These are phyloP conservation scores for Primulina huaijiensis DNA, from an alignment of 257 asterid species.

Conservation along the genomic window DNA sequence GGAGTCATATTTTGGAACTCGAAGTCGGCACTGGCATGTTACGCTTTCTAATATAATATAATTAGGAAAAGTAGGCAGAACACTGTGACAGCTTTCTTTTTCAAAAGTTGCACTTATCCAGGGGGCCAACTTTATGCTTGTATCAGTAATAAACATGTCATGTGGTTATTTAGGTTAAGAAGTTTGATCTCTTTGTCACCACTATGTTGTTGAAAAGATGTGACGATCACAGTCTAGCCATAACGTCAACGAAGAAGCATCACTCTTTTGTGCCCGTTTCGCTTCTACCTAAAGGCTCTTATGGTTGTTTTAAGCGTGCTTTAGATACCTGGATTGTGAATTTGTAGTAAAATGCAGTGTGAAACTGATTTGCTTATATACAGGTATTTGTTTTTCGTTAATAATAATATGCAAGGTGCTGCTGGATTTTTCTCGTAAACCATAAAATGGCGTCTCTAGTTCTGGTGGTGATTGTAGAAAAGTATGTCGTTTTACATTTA, in stretches of 20 bases:
- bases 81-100: background rate
- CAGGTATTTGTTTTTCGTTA: background rate
- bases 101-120: background rate
- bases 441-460: too few relatives aligned
- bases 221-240: background rate
- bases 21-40: background rate
- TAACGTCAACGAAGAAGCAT: background rate
- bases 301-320: background rate
- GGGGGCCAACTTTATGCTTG: conserved; percentile 1
- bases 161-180: background rate
- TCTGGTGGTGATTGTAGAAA: too few relatives aligned
- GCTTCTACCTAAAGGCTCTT: background rate
- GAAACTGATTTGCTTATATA: background rate
- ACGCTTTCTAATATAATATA: background rate
- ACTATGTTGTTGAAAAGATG: background rate
- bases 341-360: background rate
- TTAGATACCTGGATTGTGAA: background rate
- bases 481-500: too few relatives aligned
- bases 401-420: too few relatives aligned
- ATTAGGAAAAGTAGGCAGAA: background rate
- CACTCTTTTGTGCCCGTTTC: too few relatives aligned
- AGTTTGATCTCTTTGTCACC: background rate
- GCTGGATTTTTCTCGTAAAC: too few relatives aligned
- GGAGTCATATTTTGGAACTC: background rate
- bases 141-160: background rate